Evolutionary conservation across 2,329 filamentous ascomycete species (phyloP).

Genomic region (Aspergillus pseudoviridinutans): DNA sequence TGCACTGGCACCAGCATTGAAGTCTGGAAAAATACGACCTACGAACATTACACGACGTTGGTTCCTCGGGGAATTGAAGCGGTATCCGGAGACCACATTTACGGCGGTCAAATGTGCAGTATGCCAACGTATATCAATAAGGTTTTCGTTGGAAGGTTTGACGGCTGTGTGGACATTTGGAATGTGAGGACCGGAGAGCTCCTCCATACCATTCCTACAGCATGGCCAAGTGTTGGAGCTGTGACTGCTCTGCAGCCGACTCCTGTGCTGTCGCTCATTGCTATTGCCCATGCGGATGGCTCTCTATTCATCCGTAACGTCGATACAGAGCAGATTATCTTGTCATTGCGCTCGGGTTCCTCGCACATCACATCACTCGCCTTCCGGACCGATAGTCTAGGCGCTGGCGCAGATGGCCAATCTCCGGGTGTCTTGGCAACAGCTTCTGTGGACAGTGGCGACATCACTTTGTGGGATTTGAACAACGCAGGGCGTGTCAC

Average conservation of each 20-base stretch:
- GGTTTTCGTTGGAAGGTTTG: slow-evolving; percentile 78
- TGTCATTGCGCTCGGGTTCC: slow-evolving; percentile 65
- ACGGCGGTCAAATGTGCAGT: slow-evolving; percentile 75
- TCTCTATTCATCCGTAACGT: slow-evolving; percentile 78
- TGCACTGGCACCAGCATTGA: slow-evolving; percentile 73
- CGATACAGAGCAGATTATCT: slow-evolving; percentile 67
- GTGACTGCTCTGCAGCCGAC: slow-evolving; percentile 86
- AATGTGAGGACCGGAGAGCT: slow-evolving; percentile 89
- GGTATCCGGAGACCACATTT: slow-evolving; percentile 58
- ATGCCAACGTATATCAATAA: slow-evolving; percentile 98
- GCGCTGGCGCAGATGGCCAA: slow-evolving; percentile 81
- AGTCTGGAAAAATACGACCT: slow-evolving; percentile 78
- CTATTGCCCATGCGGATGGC: slow-evolving; percentile 80
- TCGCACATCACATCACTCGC: slow-evolving; percentile 74
- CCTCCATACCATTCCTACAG: slow-evolving; percentile 82
- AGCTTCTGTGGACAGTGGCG: slow-evolving; percentile 70
- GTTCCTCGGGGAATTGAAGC: slow-evolving; percentile 54
- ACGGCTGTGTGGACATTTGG: slow-evolving; percentile 95
- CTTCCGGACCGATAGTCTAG: slow-evolving; percentile 84
- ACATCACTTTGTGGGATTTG: slow-evolving; percentile 94
- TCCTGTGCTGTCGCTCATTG: slow-evolving; percentile 78
- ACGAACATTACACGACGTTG: slow-evolving; percentile 88
- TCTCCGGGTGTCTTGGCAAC: slow-evolving; percentile 93
- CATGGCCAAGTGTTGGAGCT: slow-evolving; percentile 65
- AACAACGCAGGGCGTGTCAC: slow-evolving; percentile 83